Base-by-base conservation (phyloP, 1,284 basidiomycete genomes). In the Austroboletus rostrupii region DNA sequence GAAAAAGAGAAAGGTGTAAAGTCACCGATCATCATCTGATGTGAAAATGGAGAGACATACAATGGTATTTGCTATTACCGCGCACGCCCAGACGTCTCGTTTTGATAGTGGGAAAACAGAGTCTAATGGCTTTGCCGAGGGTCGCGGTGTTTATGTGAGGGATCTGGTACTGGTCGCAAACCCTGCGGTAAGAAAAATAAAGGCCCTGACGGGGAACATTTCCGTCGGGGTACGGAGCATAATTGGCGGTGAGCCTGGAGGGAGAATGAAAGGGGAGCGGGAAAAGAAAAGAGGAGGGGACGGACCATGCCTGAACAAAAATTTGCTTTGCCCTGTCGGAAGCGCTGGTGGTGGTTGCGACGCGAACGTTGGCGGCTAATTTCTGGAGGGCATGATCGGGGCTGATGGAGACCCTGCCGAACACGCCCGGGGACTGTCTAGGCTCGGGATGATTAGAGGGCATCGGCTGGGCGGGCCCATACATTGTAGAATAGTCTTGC, bases 131-230 rank as follows among this genome's bases (percentile, higher is more conserved):
- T 72, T 97, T 96, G 56, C 92, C 92, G 60, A 96, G 79, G 5
- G 92, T 93, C 54, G 93, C 92, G 38, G 92, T 92, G 74, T 94
- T 96, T 74, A 95, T 92, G 63, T 93, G 90, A 53, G 89, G 89
- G 57, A 93, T 90, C 46, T 87, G 85, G 70, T 92, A 90, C 70
- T 89, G 84, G 71, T 91, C 88, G 70, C 92, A 95, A 49, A 92
- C 85, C 53, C 90, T 78, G 56, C 92, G 82, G 72, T 95, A 96
- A 37, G 91, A 93, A 65, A 92, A 90, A 71, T 95, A 96, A 48
- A 96, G 79, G 45, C 89, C 83, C 70, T 95, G 85, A 61, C 90
- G 79, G 54, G 87, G 83, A 60, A 93, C 90, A 67, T 92, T 92
- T 47, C 90, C 91, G 70, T 92, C 90, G 35, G 88, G 88, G 66